Percentiles rank a stretch among this genome's conserved stretches.
These are phyloP conservation scores for Rhizophora mangle DNA, from an alignment of 345 rosid species.

Conservation along the genomic window DNA sequence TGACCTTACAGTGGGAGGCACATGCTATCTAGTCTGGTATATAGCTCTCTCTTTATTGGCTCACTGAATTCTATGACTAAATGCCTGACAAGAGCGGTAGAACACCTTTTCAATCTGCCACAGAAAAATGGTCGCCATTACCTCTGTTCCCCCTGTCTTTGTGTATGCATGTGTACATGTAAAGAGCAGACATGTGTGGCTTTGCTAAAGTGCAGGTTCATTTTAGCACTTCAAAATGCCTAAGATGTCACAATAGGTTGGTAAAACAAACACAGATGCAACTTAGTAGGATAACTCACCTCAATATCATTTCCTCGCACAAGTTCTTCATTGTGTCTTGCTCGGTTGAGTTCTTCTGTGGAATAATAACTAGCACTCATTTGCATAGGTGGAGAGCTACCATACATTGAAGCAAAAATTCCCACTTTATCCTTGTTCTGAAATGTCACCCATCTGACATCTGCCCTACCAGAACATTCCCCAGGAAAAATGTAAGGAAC, in stretches of 20 bases:
- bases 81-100: no score
- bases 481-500: constrained; percentile 96
- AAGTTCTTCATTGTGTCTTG: constrained; percentile 72
- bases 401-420: constrained; percentile 73
- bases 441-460: constrained; percentile 92
- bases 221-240: not conserved
- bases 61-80: not conserved
- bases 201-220: not conserved
- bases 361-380: constrained; percentile 86
- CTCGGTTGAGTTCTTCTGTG: constrained; percentile 62
- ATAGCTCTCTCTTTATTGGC: not conserved
- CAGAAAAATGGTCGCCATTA: no score
- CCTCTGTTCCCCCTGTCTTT: no score
- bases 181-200: not conserved
- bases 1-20: no score
- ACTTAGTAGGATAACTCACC: constrained; percentile 35
- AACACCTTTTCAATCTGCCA: no score
- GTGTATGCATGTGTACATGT: not conserved
- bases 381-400: constrained; percentile 82
- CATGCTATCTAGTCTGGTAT: no score
- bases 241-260: not conserved
- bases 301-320: constrained; percentile 62
- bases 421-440: constrained; percentile 67
- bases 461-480: constrained; percentile 85
- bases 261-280: not conserved